Base-by-base conservation (phyloP, 441 rosid genomes). In the Manihot esculenta region DNA sequence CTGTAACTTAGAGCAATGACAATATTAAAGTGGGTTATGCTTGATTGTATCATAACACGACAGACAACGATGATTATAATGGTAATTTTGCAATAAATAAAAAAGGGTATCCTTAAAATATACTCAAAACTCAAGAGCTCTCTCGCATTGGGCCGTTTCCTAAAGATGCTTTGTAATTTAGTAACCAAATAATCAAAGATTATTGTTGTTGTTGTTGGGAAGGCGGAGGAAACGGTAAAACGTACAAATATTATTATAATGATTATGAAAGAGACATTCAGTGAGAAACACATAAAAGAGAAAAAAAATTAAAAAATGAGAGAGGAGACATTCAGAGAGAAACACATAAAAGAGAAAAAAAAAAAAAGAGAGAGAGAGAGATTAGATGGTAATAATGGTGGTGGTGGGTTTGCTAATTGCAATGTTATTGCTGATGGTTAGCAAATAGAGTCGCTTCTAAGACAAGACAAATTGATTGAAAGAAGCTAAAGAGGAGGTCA, bases 391-490 rank as follows among this genome's bases (percentile, higher is more conserved):
- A 3, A 66, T 35, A 4, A 65, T 65, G 69, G 51, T 70, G 64
- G 72, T 77, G 71, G 69, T 66, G 17, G 35, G 50, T 56, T 62
- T 56, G 61, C 26, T 7, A 49, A 35, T 27, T 47, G 42, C 56
- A 15, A 20, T 60, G 71, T 62, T 66, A 74, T 72, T 68, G 69
- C 74, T 76, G 68, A 75, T 70, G 59, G 69, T 69, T 80, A 71
- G 62, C 38, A 13, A 64, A 14, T 38, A 75, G 81, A 80, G 83
- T 89, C 82, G 81, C 92, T 87, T 87, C 68, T 63, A 89, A 87
- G 92, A 76, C 68, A 87, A 89, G 90, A 80, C 48, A 78, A 80
- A 79, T 81, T 78, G 79, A 79, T 73, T 78, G 51, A 74, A 72
- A 67, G 20, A 72, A 70, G 63, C 72, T 63, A 45, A 56, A 33